A percentile compares a stretch with the other conserved stretches of the same genome.
Evolutionary conservation across 306 rosid genomes (phyloP).

Genomic region (Oemleria cerasiformis): DNA sequence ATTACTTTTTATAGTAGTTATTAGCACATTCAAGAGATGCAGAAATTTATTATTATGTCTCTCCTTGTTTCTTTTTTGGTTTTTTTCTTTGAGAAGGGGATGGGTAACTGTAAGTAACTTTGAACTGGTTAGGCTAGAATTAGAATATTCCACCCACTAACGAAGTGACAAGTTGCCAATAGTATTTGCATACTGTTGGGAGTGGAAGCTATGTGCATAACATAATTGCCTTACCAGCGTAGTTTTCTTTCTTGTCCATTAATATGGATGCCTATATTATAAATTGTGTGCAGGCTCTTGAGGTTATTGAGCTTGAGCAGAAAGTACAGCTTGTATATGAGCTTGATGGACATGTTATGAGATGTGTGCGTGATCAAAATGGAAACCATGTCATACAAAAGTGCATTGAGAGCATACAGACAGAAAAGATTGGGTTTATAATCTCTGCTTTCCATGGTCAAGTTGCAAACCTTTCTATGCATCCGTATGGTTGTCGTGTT

Average conservation of each 20-base stretch:
- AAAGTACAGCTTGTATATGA: constrained; percentile 49
- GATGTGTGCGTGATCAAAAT: constrained; percentile 69
- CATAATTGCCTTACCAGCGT: background rate
- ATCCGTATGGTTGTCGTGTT: constrained; percentile 80
- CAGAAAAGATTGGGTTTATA: constrained; percentile 50
- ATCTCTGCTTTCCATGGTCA: constrained; percentile 57
- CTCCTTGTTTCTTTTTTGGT: background rate
- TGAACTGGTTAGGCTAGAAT: background rate
- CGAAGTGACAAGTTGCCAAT: background rate
- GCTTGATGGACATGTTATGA: constrained; percentile 66
- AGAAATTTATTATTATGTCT: background rate
- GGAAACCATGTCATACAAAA: constrained; percentile 78
- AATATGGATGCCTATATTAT: background rate
- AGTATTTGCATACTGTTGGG: constrained; percentile 3
- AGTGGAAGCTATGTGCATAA: background rate
- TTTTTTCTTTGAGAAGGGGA: background rate
- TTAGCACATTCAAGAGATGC: background rate
- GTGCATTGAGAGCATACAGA: constrained; percentile 62
- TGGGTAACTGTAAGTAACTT: background rate
- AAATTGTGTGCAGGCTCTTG: constrained; percentile 44
- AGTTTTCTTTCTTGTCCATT: background rate
- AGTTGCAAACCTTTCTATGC: constrained; percentile 51
- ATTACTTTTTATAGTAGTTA: background rate
- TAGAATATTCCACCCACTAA: background rate
- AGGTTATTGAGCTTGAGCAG: constrained; percentile 58